phyloP scores from a whole-genome alignment of 2,329 filamentous ascomycete genomes.

The Zymoseptoria ardabiliae region DNA sequence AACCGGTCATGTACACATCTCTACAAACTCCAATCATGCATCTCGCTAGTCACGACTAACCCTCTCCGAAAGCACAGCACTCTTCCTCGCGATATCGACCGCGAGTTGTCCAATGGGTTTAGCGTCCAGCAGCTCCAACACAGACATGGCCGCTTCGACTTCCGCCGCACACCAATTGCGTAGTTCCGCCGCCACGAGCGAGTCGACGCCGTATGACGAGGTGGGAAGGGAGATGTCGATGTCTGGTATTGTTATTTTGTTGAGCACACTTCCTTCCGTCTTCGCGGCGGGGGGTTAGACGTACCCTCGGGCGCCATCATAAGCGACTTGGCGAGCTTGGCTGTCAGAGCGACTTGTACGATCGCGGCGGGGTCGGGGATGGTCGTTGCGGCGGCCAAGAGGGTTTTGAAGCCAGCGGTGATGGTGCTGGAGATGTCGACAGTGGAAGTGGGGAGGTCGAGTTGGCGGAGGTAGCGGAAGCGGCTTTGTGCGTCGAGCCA shows the following conservation, averaged over 20 bases:
- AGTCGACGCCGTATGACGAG: conserved; percentile 9
- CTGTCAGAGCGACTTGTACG: neutral
- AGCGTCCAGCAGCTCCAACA: neutral
- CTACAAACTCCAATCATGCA: too few species aligned
- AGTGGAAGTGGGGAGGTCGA: neutral
- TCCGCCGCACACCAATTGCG: conserved; percentile 7
- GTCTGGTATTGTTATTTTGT: too few species aligned
- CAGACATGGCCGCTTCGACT: neutral
- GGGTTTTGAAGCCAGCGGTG: neutral
- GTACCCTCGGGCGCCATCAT: neutral
- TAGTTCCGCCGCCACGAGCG: conserved; percentile 13
- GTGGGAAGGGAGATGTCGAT: neutral
- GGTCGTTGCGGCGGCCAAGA: neutral
- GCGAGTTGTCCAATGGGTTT: neutral
- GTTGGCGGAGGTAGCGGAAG: neutral
- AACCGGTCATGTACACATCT: too few species aligned
- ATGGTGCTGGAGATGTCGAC: neutral
- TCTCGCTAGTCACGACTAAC: neutral
- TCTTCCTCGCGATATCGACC: neutral
- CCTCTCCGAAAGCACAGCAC: neutral
- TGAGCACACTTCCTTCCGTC: too few species aligned
- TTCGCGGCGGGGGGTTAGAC: too few species aligned
- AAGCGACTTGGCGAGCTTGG: neutral
- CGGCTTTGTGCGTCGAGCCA: neutral
- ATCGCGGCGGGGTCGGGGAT: neutral